A percentile compares a stretch with the other conserved stretches of the same genome.
Conservation (phyloP, 345 rosid genomes). For the Gossypium bickii region DNA sequence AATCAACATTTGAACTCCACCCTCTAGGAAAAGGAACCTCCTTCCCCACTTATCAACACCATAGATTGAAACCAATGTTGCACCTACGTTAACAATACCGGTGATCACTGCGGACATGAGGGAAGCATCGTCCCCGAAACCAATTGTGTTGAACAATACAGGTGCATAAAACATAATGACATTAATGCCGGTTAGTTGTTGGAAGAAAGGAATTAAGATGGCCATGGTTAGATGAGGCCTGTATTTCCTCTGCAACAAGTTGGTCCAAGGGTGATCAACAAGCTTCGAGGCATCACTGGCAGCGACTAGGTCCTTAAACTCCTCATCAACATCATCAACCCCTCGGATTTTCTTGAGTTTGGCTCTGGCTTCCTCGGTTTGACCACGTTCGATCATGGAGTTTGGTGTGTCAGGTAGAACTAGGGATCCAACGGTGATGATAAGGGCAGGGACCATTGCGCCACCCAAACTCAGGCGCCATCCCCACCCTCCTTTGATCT, state of each 20-base stretch:
- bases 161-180: slow-evolving; percentile 94
- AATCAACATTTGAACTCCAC: slow-evolving; percentile 71
- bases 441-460: slow-evolving; percentile 89
- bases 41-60: slow-evolving; percentile 88
- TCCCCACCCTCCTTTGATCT: slow-evolving; percentile 82
- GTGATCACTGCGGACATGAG: slow-evolving; percentile 86
- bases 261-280: slow-evolving; percentile 77
- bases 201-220: slow-evolving; percentile 69
- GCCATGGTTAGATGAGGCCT: slow-evolving; percentile 81
- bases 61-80: slow-evolving; percentile 67
- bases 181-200: slow-evolving; percentile 79
- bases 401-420: slow-evolving; percentile 93
- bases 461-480: slow-evolving; percentile 95
- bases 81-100: slow-evolving; percentile 56
- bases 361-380: slow-evolving; percentile 49
- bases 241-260: slow-evolving; percentile 70
- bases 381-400: slow-evolving; percentile 88
- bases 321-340: slow-evolving; percentile 59
- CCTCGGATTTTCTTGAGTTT: slow-evolving; percentile 67
- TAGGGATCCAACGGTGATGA: slow-evolving; percentile 69
- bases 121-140: slow-evolving; percentile 58
- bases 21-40: slow-evolving; percentile 72
- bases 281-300: slow-evolving; percentile 72
- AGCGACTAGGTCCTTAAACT: slow-evolving; percentile 59
- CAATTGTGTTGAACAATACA: slow-evolving; percentile 73